These are phyloP conservation scores for Pulicaria dysenterica DNA, from an alignment of 129 eudicot genomes.

Conservation along the genomic window DNA sequence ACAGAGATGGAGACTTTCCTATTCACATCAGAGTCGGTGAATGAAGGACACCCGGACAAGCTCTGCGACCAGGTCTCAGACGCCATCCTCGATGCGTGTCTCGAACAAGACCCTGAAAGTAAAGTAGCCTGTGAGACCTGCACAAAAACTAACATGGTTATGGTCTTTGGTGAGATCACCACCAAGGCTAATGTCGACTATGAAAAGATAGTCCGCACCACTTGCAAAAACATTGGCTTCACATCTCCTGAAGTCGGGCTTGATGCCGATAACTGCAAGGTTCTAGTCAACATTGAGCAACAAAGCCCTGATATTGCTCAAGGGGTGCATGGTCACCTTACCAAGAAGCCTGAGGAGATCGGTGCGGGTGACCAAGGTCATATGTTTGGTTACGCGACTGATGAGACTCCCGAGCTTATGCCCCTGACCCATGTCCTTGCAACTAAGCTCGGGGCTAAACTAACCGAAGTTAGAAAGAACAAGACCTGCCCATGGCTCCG, in stretches of 20 bases:
- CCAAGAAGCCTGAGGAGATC: conserved; percentile 72
- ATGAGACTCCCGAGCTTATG: conserved; percentile 81
- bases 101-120: conserved; percentile 76
- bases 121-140: conserved; percentile 82
- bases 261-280: conserved; percentile 76
- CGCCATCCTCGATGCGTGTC: conserved; percentile 78
- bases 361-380: conserved; percentile 83
- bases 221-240: conserved; percentile 75
- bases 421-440: conserved; percentile 77
- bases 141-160: conserved; percentile 76
- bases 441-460: conserved; percentile 73
- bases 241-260: conserved; percentile 74
- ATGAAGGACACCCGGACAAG: conserved; percentile 84
- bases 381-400: conserved; percentile 82
- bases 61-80: conserved; percentile 81
- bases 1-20: conserved; percentile 73
- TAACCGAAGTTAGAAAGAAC: conserved; percentile 76
- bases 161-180: conserved; percentile 86
- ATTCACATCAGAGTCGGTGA: conserved; percentile 78
- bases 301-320: conserved; percentile 81
- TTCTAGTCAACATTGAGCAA: conserved; percentile 74
- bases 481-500: conserved; percentile 73
- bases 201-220: conserved; percentile 63
- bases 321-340: conserved; percentile 75
- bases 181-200: conserved; percentile 68